Evolutionary conservation across 2,329 filamentous ascomycete genomes (phyloP).

Genomic region (Akanthomyces muscarius): DNA sequence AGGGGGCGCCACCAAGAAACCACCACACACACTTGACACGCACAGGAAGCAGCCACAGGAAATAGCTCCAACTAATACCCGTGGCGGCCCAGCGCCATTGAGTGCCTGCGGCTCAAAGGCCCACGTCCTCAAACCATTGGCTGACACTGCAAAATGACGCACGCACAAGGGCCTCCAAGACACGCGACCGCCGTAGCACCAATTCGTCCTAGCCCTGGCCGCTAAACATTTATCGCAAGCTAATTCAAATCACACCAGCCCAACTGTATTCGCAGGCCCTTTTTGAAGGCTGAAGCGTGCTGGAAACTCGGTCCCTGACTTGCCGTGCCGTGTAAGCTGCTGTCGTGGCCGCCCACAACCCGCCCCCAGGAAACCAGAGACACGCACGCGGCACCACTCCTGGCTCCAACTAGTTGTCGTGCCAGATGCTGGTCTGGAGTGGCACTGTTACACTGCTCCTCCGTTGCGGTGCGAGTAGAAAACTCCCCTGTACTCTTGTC

Average conservation of each 20-base stretch:
- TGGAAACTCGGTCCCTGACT: too few species aligned
- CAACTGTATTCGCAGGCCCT: background rate
- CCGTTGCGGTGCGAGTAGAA: too few species aligned
- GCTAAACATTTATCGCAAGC: too few species aligned
- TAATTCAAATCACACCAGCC: background rate
- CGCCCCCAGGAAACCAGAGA: too few species aligned
- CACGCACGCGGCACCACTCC: too few species aligned
- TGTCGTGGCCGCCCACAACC: too few species aligned
- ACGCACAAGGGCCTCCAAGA: constrained; percentile 6
- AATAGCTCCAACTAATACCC: background rate
- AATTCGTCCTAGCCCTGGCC: background rate
- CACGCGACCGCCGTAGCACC: background rate
- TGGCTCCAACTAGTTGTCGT: too few species aligned
- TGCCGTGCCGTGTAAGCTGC: too few species aligned
- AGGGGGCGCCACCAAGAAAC: background rate
- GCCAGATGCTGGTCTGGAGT: too few species aligned
- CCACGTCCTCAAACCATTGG: constrained; percentile 14
- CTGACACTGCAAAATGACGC: constrained; percentile 7
- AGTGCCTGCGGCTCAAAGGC: background rate
- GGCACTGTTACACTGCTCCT: too few species aligned
- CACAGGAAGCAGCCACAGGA: background rate
- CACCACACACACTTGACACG: background rate
- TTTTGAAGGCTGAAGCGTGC: too few species aligned
- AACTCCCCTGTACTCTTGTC: too few species aligned
- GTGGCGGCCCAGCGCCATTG: background rate